Evolutionary conservation across 495 filamentous ascomycete species (phyloP).

Genomic region (Haplographium delicatum): DNA sequence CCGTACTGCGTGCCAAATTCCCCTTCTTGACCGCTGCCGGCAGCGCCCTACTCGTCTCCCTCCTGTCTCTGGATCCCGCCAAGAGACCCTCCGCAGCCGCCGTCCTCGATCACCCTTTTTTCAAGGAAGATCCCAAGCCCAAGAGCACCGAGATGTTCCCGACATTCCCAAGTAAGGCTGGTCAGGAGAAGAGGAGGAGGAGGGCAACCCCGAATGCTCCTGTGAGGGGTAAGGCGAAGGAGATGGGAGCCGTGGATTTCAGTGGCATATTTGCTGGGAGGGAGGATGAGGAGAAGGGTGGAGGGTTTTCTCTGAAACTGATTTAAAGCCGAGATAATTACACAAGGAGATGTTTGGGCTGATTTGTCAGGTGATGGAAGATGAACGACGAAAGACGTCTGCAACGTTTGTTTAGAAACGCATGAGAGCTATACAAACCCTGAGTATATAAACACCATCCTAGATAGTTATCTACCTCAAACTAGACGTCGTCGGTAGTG

Average conservation of each 20-base stretch:
- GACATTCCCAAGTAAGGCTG: constrained; percentile 90
- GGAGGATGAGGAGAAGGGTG: constrained; percentile 70
- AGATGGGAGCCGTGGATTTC: constrained; percentile 65
- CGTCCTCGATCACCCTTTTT: constrained; percentile 76
- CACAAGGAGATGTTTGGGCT: neutral
- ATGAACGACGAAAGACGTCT: too few species aligned
- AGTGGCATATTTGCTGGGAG: constrained; percentile 71
- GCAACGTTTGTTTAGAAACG: too few species aligned
- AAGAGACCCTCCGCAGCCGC: constrained; percentile 61
- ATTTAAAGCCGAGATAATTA: constrained; percentile 31
- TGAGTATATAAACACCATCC: too few species aligned
- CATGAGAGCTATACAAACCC: too few species aligned
- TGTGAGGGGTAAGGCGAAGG: constrained; percentile 66
- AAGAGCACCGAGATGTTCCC: constrained; percentile 85
- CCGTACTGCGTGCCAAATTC: constrained; percentile 64
- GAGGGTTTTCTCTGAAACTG: constrained; percentile 76
- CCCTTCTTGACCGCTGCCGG: constrained; percentile 77
- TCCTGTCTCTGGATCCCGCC: constrained; percentile 74
- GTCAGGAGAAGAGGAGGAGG: constrained; percentile 75
- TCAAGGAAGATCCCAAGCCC: constrained; percentile 80
- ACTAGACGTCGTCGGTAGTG: too few species aligned
- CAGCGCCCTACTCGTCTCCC: constrained; percentile 54
- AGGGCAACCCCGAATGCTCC: constrained; percentile 83
- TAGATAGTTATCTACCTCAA: too few species aligned
- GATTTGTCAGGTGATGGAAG: too few species aligned